Conservation (phyloP, 352 stramenopile genomes). For the Lagenidium sp. region DNA sequence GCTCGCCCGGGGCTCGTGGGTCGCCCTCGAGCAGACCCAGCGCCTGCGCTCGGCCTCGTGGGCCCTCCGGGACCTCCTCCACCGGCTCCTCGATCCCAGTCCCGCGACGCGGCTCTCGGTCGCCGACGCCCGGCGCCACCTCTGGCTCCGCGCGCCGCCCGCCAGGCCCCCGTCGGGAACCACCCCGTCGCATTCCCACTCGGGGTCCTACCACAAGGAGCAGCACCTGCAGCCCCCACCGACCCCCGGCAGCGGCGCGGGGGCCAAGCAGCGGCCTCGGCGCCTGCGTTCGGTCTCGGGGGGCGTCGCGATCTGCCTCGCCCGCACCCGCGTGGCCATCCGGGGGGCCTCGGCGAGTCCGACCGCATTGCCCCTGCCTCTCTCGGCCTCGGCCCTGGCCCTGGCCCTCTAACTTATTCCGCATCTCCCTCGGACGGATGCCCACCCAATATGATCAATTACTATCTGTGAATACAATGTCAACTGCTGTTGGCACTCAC, state of each 20-base stretch:
- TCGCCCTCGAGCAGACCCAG: conserved; percentile 19
- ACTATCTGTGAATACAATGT: too few species aligned
- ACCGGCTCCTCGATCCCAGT: conserved; percentile 35
- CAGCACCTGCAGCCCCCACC: conserved; percentile 12
- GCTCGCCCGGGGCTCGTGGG: conserved; percentile 11
- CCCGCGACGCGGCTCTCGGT: conserved; percentile 38
- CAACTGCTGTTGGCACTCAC: too few species aligned
- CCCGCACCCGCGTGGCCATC: conserved; percentile 44
- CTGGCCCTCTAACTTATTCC: too few species aligned
- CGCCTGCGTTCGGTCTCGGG: conserved; percentile 4
- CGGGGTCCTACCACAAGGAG: too few species aligned
- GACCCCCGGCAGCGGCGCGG: conserved; percentile 14
- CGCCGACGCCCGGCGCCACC: conserved; percentile 34
- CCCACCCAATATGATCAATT: too few species aligned
- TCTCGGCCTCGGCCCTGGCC: too few species aligned
- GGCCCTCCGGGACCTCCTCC: conserved; percentile 31
- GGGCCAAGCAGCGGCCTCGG: too few species aligned
- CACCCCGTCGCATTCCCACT: too few species aligned
- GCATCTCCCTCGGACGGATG: too few species aligned
- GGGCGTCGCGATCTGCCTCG: conserved; percentile 49
- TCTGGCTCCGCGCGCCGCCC: conserved; percentile 23
- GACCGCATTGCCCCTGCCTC: too few species aligned
- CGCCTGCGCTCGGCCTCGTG: conserved; percentile 15
- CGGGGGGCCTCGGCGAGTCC: too few species aligned
- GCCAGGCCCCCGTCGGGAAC: too few species aligned